Conservation (phyloP, 148 eudicot genomes). For the Silene latifolia region DNA sequence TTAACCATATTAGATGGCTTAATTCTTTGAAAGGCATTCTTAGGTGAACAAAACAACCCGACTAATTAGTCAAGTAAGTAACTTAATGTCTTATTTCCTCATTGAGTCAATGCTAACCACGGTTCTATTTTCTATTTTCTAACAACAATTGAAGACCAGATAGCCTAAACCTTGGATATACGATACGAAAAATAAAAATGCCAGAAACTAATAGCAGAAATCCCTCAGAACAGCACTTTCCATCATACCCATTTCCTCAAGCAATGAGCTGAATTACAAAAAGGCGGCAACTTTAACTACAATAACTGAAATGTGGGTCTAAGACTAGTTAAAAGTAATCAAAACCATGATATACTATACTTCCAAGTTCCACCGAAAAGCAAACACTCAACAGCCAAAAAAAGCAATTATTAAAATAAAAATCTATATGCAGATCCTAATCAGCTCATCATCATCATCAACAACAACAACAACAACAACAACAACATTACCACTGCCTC, state of each 20-base stretch:
- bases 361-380: neutral
- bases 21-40: neutral
- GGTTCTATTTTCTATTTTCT: too few species aligned
- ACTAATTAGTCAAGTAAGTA: conserved; percentile 10
- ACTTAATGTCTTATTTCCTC: neutral
- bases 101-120: too few species aligned
- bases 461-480: too few species aligned
- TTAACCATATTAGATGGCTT: neutral
- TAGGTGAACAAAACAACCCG: neutral
- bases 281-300: neutral
- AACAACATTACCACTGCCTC: too few species aligned
- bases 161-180: neutral
- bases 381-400: neutral
- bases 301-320: neutral
- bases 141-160: neutral
- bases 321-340: neutral
- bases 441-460: too few species aligned
- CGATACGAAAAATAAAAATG: neutral
- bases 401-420: neutral
- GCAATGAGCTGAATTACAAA: conserved; percentile 2
- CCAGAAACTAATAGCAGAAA: conserved; percentile 7
- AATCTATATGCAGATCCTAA: conserved; percentile 24
- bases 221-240: neutral
- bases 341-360: neutral
- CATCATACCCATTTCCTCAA: conserved; percentile 7